Conservation (phyloP, 2,329 filamentous ascomycete genomes). For the Cadophora luteo-olivacea region DNA sequence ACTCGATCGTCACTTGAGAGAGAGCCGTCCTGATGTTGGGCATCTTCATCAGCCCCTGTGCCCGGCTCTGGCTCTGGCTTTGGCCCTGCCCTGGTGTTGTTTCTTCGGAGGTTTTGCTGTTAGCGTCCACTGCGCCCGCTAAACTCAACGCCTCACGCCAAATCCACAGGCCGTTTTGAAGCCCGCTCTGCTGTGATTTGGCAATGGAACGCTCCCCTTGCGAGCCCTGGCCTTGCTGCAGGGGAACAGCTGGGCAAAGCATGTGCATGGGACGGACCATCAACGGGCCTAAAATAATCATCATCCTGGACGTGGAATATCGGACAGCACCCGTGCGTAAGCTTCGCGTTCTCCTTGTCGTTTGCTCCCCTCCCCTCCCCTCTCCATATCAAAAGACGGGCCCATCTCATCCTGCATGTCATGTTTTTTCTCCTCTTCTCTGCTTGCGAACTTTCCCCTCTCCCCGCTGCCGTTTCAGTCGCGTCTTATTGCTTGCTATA, state of each 20-base stretch:
- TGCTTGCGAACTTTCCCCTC: background rate
- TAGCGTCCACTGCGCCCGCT: background rate
- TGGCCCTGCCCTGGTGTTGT: background rate
- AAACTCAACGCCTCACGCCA: constrained; percentile 7
- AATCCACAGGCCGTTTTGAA: background rate
- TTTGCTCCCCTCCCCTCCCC: background rate
- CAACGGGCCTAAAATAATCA: background rate
- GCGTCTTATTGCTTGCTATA: background rate
- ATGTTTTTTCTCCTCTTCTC: constrained; percentile 2
- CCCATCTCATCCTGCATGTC: constrained; percentile 8
- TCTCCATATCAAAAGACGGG: constrained; percentile 6
- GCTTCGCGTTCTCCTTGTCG: background rate
- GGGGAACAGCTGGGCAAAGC: background rate
- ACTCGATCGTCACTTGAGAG: background rate
- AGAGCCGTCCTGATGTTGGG: background rate
- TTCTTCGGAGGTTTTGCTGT: constrained; percentile 2
- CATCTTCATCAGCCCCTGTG: background rate
- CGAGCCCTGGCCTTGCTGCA: background rate
- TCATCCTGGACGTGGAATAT: background rate
- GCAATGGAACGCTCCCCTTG: background rate
- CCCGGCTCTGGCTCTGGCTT: background rate
- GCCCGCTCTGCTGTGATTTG: background rate
- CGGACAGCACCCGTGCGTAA: constrained; percentile 8
- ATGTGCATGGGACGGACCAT: background rate
- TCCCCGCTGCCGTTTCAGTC: background rate